phyloP scores from a whole-genome alignment of 768 basidiomycete genomes.

The Mycena vitilis region DNA sequence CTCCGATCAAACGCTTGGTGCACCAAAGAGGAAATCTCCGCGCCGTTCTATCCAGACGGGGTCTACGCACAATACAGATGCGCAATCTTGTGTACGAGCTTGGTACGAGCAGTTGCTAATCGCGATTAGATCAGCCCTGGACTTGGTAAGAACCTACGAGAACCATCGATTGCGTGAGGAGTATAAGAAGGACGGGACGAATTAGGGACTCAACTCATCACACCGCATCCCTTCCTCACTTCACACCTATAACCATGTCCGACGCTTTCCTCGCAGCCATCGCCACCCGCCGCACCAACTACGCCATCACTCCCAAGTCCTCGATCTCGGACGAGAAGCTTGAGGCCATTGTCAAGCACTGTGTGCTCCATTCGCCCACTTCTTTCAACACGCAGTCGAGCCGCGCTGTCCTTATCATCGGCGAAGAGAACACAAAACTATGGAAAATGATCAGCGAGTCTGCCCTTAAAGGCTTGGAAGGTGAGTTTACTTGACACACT shows the following conservation, averaged over 20 bases:
- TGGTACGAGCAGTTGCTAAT: too few relatives aligned
- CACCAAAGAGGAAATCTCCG: too few relatives aligned
- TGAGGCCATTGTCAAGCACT: slow-evolving; percentile 20
- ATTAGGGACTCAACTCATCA: too few relatives aligned
- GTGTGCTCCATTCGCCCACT: slow-evolving; percentile 18
- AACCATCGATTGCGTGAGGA: too few relatives aligned
- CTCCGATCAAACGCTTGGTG: too few relatives aligned
- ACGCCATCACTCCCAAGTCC: slow-evolving; percentile 18
- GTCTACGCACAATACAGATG: too few relatives aligned
- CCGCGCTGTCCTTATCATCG: slow-evolving; percentile 27
- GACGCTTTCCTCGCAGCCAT: slow-evolving; percentile 25
- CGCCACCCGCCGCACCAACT: slow-evolving; percentile 24
- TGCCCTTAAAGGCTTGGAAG: slow-evolving; percentile 14
- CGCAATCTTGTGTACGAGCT: too few relatives aligned
- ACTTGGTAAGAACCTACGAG: too few relatives aligned
- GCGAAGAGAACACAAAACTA: slow-evolving; percentile 25
- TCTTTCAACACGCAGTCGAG: slow-evolving; percentile 26
- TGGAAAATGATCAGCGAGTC: slow-evolving; percentile 25
- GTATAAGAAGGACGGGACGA: too few relatives aligned
- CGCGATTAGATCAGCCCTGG: too few relatives aligned
- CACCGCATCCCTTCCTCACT: too few relatives aligned
- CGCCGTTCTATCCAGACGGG: too few relatives aligned
- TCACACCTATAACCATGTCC: slow-evolving; percentile 15
- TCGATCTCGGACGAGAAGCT: slow-evolving; percentile 24
- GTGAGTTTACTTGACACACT: neutral